Conservation (phyloP, 1,284 basidiomycete genomes). For the Marasmius tenuissimus region DNA sequence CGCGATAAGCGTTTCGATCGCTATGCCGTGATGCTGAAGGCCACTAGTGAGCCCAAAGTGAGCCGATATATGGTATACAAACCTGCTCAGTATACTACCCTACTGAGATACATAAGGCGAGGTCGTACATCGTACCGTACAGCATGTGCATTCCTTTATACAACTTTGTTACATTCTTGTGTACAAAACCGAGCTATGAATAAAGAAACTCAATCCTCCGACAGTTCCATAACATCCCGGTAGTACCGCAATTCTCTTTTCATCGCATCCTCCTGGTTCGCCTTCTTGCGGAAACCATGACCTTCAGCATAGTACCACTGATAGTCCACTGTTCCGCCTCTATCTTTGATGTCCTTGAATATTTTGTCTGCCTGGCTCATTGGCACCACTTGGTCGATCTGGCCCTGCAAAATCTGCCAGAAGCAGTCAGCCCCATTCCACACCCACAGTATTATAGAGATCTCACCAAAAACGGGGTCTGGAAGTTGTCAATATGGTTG, state of each 20-base stretch:
- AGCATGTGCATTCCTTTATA: too few species aligned
- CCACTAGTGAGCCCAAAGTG: too few species aligned
- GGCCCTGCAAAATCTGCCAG: slow-evolving; percentile 53
- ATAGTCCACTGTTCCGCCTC: slow-evolving; percentile 46
- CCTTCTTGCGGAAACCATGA: slow-evolving; percentile 50
- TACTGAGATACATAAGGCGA: too few species aligned
- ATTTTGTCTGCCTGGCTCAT: slow-evolving; percentile 52
- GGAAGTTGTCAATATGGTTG: slow-evolving; percentile 48
- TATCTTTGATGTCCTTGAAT: slow-evolving; percentile 38
- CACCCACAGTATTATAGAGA: background rate
- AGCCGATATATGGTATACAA: too few species aligned
- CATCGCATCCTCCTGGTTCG: slow-evolving; percentile 44
- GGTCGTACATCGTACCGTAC: too few species aligned
- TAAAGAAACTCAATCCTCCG: too few species aligned
- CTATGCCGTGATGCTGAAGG: too few species aligned
- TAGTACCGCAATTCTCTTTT: slow-evolving; percentile 34
- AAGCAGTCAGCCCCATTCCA: slow-evolving; percentile 1
- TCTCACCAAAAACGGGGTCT: slow-evolving; percentile 49
- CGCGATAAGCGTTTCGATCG: too few species aligned
- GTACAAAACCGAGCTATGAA: too few species aligned
- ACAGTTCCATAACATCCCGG: too few species aligned
- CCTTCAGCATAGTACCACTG: slow-evolving; percentile 54
- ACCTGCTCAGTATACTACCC: too few species aligned
- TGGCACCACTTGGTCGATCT: slow-evolving; percentile 56
- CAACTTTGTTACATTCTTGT: too few species aligned